Percentiles rank a stretch among this genome's conserved stretches.
Conservation (phyloP, 1,284 basidiomycete genomes). For the Thecaphora frezii region DNA sequence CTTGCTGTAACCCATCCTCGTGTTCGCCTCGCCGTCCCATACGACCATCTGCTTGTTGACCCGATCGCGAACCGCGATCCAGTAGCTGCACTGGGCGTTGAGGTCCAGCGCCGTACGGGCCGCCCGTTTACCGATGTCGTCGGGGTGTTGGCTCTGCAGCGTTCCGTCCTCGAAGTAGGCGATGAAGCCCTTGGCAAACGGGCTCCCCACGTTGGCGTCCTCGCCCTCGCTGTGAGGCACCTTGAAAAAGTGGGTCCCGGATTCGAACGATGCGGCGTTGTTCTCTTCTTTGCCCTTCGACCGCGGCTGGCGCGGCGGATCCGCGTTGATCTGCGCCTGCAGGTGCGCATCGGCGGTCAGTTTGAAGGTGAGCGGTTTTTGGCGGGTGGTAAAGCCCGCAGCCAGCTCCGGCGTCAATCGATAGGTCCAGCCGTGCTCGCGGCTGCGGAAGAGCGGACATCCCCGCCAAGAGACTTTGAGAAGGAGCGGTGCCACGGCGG, state of each 20-base stretch:
- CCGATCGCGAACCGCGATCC: constrained; percentile 91
- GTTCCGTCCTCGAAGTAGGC: constrained; percentile 80
- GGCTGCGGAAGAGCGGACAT: constrained; percentile 81
- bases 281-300: constrained; percentile 11
- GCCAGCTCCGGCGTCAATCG: constrained; percentile 16
- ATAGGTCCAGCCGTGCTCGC: constrained; percentile 88
- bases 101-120: constrained; percentile 84
- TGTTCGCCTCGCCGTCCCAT: constrained; percentile 68
- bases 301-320: not conserved
- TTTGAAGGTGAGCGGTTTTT: constrained; percentile 35
- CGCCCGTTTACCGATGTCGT: constrained; percentile 66
- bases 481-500: constrained; percentile 79
- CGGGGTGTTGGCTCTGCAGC: constrained; percentile 57
- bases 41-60: constrained; percentile 92
- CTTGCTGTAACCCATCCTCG: constrained; percentile 59
- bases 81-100: constrained; percentile 95
- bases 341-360: constrained; percentile 36
- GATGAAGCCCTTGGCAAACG: constrained; percentile 85
- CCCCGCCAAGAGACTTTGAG: constrained; percentile 85
- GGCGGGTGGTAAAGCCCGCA: constrained; percentile 24
- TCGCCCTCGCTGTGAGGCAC: constrained; percentile 95
- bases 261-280: not conserved
- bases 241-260: constrained; percentile 72
- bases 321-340: constrained; percentile 4
- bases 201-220: constrained; percentile 87